phyloP scores from a whole-genome alignment of 495 filamentous ascomycete species.

The Hypoxylon perforatum region DNA sequence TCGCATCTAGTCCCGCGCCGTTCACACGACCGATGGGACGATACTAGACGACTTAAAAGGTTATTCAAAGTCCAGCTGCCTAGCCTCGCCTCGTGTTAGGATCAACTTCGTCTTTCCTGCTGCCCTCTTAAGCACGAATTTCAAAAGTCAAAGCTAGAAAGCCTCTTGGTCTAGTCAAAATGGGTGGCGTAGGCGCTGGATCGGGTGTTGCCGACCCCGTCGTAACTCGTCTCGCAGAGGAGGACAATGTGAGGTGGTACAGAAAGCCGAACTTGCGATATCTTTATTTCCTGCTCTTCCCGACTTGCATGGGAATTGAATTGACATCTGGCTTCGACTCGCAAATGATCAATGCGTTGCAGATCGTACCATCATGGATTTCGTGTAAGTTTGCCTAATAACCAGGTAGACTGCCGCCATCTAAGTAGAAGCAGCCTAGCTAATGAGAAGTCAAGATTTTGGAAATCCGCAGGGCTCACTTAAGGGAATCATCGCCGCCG shows the following conservation, averaged over 20 bases:
- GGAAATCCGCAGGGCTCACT: conserved; percentile 51
- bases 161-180: not conserved
- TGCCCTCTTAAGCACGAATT: not conserved
- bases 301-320: conserved; percentile 72
- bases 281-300: conserved; percentile 73
- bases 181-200: conserved; percentile 36
- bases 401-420: not conserved
- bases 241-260: conserved; percentile 68
- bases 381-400: conserved; percentile 54
- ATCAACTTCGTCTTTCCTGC: not conserved
- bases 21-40: not conserved
- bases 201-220: conserved; percentile 51
- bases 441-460: conserved; percentile 43
- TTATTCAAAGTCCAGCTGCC: not conserved
- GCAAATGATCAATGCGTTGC: conserved; percentile 72
- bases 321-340: conserved; percentile 75
- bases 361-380: conserved; percentile 68
- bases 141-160: not conserved
- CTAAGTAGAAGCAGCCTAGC: not conserved
- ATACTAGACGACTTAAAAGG: conserved; percentile 12
- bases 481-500: conserved; percentile 58
- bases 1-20: not conserved
- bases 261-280: conserved; percentile 70
- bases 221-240: conserved; percentile 57
- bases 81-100: not conserved